Percentiles rank a stretch among this genome's conserved stretches.
These are phyloP conservation scores for Penicillium robsamsonii DNA, from an alignment of 495 filamentous ascomycete species.

Conservation along the genomic window DNA sequence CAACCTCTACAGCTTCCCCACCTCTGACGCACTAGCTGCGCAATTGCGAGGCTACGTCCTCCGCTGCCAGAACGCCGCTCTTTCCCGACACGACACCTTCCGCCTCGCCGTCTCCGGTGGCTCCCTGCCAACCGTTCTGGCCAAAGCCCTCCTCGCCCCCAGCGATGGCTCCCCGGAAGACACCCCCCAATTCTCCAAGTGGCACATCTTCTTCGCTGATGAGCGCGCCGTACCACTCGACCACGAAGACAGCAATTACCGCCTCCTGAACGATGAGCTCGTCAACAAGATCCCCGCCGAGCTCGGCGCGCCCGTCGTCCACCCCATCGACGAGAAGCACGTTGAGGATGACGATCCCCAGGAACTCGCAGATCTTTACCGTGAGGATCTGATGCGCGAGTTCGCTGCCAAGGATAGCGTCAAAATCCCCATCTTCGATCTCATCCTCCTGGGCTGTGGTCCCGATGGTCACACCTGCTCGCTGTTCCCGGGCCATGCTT, in stretches of 20 bases:
- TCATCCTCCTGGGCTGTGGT: constrained; percentile 87
- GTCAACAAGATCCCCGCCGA: constrained; percentile 78
- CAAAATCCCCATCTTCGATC: constrained; percentile 89
- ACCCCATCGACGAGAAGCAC: constrained; percentile 69
- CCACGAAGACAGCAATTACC: constrained; percentile 92
- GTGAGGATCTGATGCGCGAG: constrained; percentile 76
- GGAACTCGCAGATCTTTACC: constrained; percentile 91
- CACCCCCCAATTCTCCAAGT: constrained; percentile 72
- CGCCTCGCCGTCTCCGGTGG: constrained; percentile 92
- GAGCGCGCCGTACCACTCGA: constrained; percentile 92
- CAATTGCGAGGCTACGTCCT: constrained; percentile 80
- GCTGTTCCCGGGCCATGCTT: constrained; percentile 84
- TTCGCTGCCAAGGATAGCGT: constrained; percentile 86
- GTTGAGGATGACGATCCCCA: constrained; percentile 82
- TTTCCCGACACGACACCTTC: constrained; percentile 78
- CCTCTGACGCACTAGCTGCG: constrained; percentile 63
- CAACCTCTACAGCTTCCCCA: constrained; percentile 79
- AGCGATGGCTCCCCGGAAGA: constrained; percentile 58
- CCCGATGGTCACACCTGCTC: constrained; percentile 98
- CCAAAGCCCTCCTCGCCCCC: constrained; percentile 69
- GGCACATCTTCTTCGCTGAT: constrained; percentile 98
- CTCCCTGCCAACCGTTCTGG: constrained; percentile 84
- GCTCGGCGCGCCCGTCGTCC: constrained; percentile 63
- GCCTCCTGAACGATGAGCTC: constrained; percentile 78
- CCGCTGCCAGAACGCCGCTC: constrained; percentile 69